Conservation (phyloP, 2,329 filamentous ascomycete species). For the Pseudogymnoascus sp. region DNA sequence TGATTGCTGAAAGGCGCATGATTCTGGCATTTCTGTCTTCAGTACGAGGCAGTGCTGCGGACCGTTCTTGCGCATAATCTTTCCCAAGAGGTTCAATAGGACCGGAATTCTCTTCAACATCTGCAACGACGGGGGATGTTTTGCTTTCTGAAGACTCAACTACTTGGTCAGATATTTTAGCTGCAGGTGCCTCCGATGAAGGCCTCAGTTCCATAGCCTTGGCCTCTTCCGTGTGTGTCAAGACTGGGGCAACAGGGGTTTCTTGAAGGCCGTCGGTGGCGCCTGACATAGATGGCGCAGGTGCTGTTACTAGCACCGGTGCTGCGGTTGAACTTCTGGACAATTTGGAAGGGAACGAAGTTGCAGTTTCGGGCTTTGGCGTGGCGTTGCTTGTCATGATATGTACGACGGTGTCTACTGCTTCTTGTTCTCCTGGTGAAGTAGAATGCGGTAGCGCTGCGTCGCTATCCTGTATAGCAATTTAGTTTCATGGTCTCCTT, state of each 20-base stretch:
- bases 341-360: neutral
- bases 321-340: conserved; percentile 1
- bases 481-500: neutral
- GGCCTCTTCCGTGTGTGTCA: neutral
- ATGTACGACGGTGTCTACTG: neutral
- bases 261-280: neutral
- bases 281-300: neutral
- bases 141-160: neutral
- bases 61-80: conserved; percentile 12
- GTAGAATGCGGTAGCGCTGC: neutral
- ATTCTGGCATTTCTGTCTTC: conserved; percentile 3
- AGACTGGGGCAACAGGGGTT: neutral
- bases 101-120: neutral
- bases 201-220: neutral
- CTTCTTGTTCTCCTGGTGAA: neutral
- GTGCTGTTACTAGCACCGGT: neutral
- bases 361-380: neutral
- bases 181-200: neutral
- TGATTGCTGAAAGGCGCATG: neutral
- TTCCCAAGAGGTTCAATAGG: neutral
- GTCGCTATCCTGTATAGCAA: neutral
- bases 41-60: conserved; percentile 12
- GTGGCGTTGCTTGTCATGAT: neutral
- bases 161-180: neutral
- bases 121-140: neutral